Evolutionary conservation across 2,329 filamentous ascomycete species (phyloP).

Genomic region (Cordyceps fumosorosea): DNA sequence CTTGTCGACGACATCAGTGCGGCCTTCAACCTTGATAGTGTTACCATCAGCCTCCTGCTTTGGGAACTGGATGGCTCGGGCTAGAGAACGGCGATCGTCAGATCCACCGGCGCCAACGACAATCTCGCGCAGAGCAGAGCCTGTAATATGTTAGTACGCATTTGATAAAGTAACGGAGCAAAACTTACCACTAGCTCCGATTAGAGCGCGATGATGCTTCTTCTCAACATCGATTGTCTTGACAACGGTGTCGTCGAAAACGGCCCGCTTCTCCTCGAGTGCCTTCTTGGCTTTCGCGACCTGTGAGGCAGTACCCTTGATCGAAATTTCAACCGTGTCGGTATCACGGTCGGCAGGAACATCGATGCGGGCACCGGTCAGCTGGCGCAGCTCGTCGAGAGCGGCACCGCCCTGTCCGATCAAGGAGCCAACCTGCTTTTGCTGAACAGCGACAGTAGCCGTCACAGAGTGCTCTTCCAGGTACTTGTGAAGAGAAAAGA

Average conservation of each 20-base stretch:
- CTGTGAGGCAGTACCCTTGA: conserved; percentile 87
- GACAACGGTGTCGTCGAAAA: conserved; percentile 85
- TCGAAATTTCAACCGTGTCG: conserved; percentile 73
- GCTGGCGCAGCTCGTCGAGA: conserved; percentile 81
- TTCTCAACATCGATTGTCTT: conserved; percentile 86
- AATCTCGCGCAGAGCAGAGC: conserved; percentile 78
- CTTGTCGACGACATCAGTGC: conserved; percentile 76
- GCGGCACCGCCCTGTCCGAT: conserved; percentile 87
- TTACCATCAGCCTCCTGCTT: conserved; percentile 78
- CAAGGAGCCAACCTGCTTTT: conserved; percentile 86
- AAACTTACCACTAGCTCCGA: conserved; percentile 78
- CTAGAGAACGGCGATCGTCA: conserved; percentile 74
- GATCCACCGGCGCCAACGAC: conserved; percentile 84
- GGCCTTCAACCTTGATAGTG: conserved; percentile 82
- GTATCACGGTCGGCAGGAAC: conserved; percentile 76
- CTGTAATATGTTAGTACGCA: conserved; percentile 43
- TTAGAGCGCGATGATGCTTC: conserved; percentile 85
- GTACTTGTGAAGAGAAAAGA: conserved; percentile 82
- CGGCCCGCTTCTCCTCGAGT: conserved; percentile 74
- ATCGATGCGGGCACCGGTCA: conserved; percentile 84
- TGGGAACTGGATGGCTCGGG: conserved; percentile 90
- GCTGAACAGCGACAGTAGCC: conserved; percentile 75
- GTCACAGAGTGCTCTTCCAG: conserved; percentile 80
- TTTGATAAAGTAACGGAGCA: not conserved
- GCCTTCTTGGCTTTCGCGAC: conserved; percentile 89